Percentiles rank a stretch among this genome's conserved stretches.
These are phyloP conservation scores for Erythrophleum ivorense DNA, from an alignment of 331 rosid species.

Conservation along the genomic window DNA sequence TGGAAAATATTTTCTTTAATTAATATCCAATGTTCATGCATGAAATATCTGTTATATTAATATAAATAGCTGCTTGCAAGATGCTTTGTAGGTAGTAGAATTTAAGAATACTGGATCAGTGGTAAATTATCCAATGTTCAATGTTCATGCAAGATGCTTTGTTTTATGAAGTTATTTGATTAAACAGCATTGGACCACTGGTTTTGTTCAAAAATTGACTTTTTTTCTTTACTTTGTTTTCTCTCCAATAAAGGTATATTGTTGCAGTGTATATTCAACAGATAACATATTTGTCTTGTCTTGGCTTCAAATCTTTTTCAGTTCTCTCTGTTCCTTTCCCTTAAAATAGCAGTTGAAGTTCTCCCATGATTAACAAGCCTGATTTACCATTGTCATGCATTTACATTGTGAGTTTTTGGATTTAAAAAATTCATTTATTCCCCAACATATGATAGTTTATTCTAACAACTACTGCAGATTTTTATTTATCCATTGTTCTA, in stretches of 20 bases:
- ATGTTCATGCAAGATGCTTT: neutral
- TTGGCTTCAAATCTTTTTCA: slow-evolving; percentile 3
- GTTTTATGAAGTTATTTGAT: slow-evolving; percentile 15
- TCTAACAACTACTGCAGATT: neutral
- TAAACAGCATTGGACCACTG: neutral
- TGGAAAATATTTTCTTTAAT: neutral
- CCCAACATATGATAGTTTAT: slow-evolving; percentile 5
- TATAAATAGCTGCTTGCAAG: neutral
- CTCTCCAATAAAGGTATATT: neutral
- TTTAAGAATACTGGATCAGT: slow-evolving; percentile 12
- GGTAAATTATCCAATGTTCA: neutral
- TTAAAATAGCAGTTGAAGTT: slow-evolving; percentile 26
- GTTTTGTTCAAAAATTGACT: slow-evolving; percentile 15
- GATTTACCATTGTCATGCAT: slow-evolving; percentile 25
- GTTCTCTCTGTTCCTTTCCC: neutral
- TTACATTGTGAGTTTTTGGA: slow-evolving; percentile 9
- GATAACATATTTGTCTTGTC: neutral
- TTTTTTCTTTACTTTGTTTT: neutral
- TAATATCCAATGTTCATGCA: slow-evolving; percentile 4
- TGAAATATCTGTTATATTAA: slow-evolving; percentile 3
- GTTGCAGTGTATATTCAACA: slow-evolving; percentile 15
- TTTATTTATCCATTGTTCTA: slow-evolving; percentile 16
- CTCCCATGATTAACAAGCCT: slow-evolving; percentile 10
- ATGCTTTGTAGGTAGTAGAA: slow-evolving; percentile 21
- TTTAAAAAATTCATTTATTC: neutral